Base-by-base conservation (phyloP, 176 grass and related monocot species). In the Guadua angustifolia region DNA sequence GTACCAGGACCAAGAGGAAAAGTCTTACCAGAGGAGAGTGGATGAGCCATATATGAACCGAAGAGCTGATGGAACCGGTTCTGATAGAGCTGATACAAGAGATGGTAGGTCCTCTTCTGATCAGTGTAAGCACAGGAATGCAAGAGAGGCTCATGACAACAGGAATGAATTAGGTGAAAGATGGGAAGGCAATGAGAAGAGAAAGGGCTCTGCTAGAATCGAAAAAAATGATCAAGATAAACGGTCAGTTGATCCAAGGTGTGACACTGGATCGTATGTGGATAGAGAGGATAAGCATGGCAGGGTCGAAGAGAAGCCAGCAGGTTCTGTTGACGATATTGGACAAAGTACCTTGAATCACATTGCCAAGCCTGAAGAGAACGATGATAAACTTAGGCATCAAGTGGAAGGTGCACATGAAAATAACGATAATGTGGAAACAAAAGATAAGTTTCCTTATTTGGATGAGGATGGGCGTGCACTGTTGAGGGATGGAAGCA, bases 1-100 rank as follows among this genome's bases (percentile, higher is more conserved):
- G 29, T 77, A 84, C 38, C 63, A 39, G 43, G 77, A 77, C 5
- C 85, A 78, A 68, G 81, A 82, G 62, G 86, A 71, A 74, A 85
- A 72, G 11, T 5, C 82, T 38, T 68, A 78, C 21, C 66, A 74
- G n/a, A 85, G 82, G 39, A 88, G 72, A 80, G 52, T 47, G 60
- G 89, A 88, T 85, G 89, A 91, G 29, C 56, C 69, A 42, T 68
- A 80, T 35, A 35, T 17, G 4, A 38, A 40, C 50, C 60, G 19
- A 56, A 86, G 77, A 63, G 58, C 71, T 82, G 86, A 84, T 78
- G 86, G 81, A 61, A 74, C n/a, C 17, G 61, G 75, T 71, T 77
- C 70, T 21, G 84, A 79, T 26, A 79, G 68, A 75, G 44, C 66
- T 74, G 86, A 88, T 75, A 79, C 35, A 40, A 88, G 81, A 67